Evolutionary conservation across 2,329 filamentous ascomycete species (phyloP), one percentile per base, ranked within the genome.

Genomic region (Colletotrichum scovillei): DNA sequence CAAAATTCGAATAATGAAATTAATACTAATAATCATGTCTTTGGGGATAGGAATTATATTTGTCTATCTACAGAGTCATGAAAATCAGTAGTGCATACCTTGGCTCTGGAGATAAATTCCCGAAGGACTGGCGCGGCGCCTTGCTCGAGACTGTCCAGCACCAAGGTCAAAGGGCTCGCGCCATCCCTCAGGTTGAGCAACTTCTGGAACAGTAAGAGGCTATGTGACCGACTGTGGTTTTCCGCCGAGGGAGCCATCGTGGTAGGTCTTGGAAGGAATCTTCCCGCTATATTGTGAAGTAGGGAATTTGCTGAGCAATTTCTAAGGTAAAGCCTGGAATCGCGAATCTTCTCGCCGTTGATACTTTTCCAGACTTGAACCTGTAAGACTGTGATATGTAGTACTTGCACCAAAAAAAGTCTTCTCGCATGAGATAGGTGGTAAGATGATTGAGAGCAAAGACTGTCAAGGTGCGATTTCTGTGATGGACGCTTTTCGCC

Each of bases 111-210:
- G 67, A 94, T 90, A 82, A 96, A 94, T 82, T 98, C 95, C 22
- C 86, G 84, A 2, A 96, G 76, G 4, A 98, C 84, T 0, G 92
- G 92, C 35, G 86, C 88, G 7, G 92, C 94, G 30, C 92, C 91
- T 83, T 98, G 95, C 83, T 97, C 95, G 35, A 98, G 86, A 42
- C 89, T 94, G 82, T 98, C 96, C 69, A 98, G 87, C 3, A 98
- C 84, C 30, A 98, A 86, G 0, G 95, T 98, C 78, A 98, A 91
- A 3, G 96, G 96, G 62, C 95, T 97, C 16, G 93, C 91, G 69
- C 91, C 91, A 81, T 97, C 93, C 75, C 94, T 90, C 69, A 94
- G 86, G 79, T 92, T 94, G 75, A 98, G 87, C 2, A 98, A 86
- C 79, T 95, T 95, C 75, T 95, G 94, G 68, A 98, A 91, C 2